phyloP scores from a whole-genome alignment of 1,139 yeast species.

The Protomyces gravidus region DNA sequence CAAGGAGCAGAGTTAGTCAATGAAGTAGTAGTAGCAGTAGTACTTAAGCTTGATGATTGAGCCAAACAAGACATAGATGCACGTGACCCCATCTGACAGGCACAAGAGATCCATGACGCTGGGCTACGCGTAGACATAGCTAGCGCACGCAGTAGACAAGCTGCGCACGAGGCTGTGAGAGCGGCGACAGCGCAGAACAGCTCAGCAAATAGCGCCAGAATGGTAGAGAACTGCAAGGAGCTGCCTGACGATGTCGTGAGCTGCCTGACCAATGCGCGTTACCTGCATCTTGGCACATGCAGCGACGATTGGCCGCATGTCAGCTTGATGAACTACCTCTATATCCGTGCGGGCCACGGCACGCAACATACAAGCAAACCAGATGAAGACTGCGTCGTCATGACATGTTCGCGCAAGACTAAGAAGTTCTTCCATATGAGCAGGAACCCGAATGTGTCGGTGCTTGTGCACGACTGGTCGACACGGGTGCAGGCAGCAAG shows the following conservation, averaged over 20 bases:
- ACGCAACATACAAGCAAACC: constrained; percentile 35
- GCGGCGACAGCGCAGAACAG: too few species aligned
- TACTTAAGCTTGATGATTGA: neutral
- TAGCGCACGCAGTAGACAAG: too few species aligned
- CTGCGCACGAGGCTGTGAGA: too few species aligned
- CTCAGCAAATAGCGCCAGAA: too few species aligned
- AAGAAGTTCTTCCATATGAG: constrained; percentile 64
- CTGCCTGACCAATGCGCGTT: constrained; percentile 25
- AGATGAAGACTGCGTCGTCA: constrained; percentile 51
- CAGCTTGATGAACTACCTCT: constrained; percentile 82
- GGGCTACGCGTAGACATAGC: too few species aligned
- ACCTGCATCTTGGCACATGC: constrained; percentile 76
- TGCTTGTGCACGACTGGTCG: constrained; percentile 84
- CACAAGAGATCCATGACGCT: too few species aligned
- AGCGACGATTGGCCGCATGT: constrained; percentile 69
- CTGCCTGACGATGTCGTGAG: constrained; percentile 23
- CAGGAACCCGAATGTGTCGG: constrained; percentile 65
- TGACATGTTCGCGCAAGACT: constrained; percentile 66
- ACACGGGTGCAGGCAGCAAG: constrained; percentile 48
- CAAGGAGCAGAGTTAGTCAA: too few species aligned
- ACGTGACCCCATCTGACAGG: too few species aligned
- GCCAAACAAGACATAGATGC: neutral
- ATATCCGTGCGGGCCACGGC: constrained; percentile 43
- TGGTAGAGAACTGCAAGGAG: too few species aligned
- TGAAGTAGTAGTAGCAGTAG: too few species aligned